Base-by-base conservation (phyloP, 2,329 filamentous ascomycete species). In the Decorospora gaudefroyi region DNA sequence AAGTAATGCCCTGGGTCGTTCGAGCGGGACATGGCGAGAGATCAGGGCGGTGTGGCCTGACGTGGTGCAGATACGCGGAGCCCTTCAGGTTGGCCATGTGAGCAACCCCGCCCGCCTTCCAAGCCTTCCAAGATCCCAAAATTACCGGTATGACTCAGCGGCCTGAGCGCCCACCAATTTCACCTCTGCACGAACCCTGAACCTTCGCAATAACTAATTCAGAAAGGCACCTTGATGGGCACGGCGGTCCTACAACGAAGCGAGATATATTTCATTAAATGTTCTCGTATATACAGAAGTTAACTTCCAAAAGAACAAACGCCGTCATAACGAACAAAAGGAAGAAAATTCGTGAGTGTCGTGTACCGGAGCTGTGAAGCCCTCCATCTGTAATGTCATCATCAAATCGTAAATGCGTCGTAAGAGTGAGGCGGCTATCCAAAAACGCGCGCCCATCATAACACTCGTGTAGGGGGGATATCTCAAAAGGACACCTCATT, bases 1-100 rank as follows among this genome's bases (percentile, higher is more conserved):
- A 97, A 97, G 76, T 95, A 97, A 65, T 93, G 83, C 19, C 87
- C 85, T 37, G 85, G 80, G 64, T 95, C 82, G 36, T 81, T 64
- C 18, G 67, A 68, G 32, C 57, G 59, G 28, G 66, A 68, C 67
- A 70, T 70, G 49, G 32, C 16, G n/a, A 32, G 49, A 54, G 32
- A n/a, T n/a, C n/a, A n/a, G 46, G 48, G 40, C 46, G 43, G 45
- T 39, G 44, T 40, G 35, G 19, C 21, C 22, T 36, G 35, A 38
- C 22, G 22, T 16, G 19, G 23, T 12, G 16, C 10, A 23, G 18
- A 27, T 30, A 28, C 28, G 23, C 23, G 11, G 30, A n/a, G 31
- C 40, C 37, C 37, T 37, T 36, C 43, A 18, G 26, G 8, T 30
- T 46, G 43, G 38, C 21, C 43, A 36, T 46, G 43, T 46, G 43